A percentile compares a stretch with the other conserved stretches of the same genome.
phyloP scores from a whole-genome alignment of 345 rosid species.

The Citrus australasica region DNA sequence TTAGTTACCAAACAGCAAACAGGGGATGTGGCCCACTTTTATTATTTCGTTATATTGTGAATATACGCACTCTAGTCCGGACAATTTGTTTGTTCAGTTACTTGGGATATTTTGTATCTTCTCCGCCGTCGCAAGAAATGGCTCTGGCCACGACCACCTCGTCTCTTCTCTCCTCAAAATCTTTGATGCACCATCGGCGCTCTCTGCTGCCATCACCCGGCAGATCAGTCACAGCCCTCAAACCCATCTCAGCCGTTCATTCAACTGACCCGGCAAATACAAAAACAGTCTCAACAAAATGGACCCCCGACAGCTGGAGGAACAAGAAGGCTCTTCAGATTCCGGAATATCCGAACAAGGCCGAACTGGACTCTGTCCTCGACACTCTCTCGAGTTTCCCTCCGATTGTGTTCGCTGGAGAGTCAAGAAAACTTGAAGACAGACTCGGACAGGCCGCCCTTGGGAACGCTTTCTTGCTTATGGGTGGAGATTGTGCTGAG shows the following conservation, averaged over 20 bases:
- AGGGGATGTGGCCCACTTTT: too few relatives aligned
- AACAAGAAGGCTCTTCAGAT: constrained; percentile 54
- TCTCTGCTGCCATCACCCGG: neutral
- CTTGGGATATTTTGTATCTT: neutral
- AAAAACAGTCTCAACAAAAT: constrained; percentile 16
- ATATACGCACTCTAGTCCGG: neutral
- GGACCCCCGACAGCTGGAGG: constrained; percentile 57
- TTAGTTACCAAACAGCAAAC: too few relatives aligned
- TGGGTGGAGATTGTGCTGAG: constrained; percentile 45
- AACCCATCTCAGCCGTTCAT: constrained; percentile 25
- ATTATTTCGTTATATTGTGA: too few relatives aligned
- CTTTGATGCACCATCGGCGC: neutral
- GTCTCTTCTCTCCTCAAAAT: constrained; percentile 9
- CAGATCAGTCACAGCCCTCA: neutral
- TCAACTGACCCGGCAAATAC: constrained; percentile 21
- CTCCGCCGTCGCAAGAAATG: neutral
- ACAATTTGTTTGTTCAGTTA: neutral
- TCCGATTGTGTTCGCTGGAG: constrained; percentile 68
- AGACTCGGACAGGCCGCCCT: constrained; percentile 36
- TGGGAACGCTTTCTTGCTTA: constrained; percentile 39
- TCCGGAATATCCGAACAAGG: constrained; percentile 55
- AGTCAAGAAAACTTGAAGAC: constrained; percentile 54
- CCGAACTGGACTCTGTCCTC: constrained; percentile 43
- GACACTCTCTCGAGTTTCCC: constrained; percentile 50
- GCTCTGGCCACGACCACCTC: neutral